phyloP scores from a whole-genome alignment of 2,329 filamentous ascomycete genomes.

The Exophiala mesophila region DNA sequence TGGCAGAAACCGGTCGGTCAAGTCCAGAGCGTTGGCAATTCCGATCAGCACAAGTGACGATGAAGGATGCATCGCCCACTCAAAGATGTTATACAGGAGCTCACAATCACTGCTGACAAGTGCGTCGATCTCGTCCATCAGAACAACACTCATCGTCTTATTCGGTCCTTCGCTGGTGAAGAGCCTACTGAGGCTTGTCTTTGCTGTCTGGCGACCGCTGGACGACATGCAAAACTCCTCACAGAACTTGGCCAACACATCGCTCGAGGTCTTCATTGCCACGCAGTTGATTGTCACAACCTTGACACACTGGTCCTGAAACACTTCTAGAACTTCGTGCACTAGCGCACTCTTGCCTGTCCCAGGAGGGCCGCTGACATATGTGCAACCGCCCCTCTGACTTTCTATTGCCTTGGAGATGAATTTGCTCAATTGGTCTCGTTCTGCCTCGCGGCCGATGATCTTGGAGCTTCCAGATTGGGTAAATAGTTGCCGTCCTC shows the following conservation, averaged over 20 bases:
- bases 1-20: constrained; percentile 91
- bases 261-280: constrained; percentile 83
- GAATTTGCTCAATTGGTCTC: constrained; percentile 63
- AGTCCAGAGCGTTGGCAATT: constrained; percentile 91
- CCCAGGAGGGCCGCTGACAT: constrained; percentile 91
- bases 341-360: constrained; percentile 97
- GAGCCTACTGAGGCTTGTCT: constrained; percentile 62
- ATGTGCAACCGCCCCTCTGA: constrained; percentile 72
- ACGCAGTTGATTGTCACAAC: constrained; percentile 91
- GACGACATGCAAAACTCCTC: constrained; percentile 62
- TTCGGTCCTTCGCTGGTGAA: constrained; percentile 59
- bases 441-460: constrained; percentile 69
- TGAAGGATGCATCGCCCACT: constrained; percentile 81
- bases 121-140: constrained; percentile 92
- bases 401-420: constrained; percentile 59
- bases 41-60: constrained; percentile 81
- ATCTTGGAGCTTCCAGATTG: constrained; percentile 70
- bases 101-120: constrained; percentile 84
- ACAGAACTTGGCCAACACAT: constrained; percentile 75
- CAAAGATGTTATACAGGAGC: constrained; percentile 88
- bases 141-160: constrained; percentile 67
- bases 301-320: constrained; percentile 53
- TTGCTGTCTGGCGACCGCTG: constrained; percentile 60
- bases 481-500: constrained; percentile 80
- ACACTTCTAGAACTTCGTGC: constrained; percentile 65